Evolutionary conservation across 257 asterid genomes (phyloP).

Genomic region (Phtheirospermum japonicum): DNA sequence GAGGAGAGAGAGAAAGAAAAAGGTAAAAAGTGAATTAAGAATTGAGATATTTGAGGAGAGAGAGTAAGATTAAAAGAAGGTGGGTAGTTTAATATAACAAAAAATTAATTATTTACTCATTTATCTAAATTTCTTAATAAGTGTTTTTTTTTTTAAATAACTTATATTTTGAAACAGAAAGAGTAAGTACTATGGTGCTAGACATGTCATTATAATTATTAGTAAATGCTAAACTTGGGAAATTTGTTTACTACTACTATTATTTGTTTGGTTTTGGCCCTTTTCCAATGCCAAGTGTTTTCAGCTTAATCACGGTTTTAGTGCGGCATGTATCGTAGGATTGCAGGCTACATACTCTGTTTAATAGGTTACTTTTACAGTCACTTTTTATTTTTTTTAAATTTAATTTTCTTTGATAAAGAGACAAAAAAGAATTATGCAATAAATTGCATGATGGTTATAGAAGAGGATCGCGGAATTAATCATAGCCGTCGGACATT

Average conservation of each 20-base stretch:
- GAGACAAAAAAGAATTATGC: neutral
- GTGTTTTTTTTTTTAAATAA: too few relatives aligned
- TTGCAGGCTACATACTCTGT: conserved; percentile 26
- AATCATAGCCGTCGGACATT: conserved; percentile 32
- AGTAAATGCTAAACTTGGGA: neutral
- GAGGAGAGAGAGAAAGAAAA: too few relatives aligned
- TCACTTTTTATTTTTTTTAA: neutral
- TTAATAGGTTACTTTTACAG: neutral
- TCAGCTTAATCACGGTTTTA: conserved; percentile 6
- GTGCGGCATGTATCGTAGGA: neutral
- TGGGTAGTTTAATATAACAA: too few relatives aligned
- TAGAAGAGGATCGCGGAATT: neutral
- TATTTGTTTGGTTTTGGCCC: neutral
- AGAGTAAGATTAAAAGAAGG: too few relatives aligned
- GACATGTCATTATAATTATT: too few relatives aligned
- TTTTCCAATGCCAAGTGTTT: neutral
- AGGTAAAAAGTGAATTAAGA: too few relatives aligned
- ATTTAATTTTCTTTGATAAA: neutral
- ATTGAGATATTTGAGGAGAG: too few relatives aligned
- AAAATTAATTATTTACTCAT: too few relatives aligned
- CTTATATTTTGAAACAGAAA: too few relatives aligned
- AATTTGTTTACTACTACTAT: neutral
- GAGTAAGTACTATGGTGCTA: too few relatives aligned
- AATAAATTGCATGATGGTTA: conserved; percentile 27
- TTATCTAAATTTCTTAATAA: too few relatives aligned